Evolutionary conservation across 192 early-diverging fungal species (phyloP).

Genomic region (Backusella luteola): DNA sequence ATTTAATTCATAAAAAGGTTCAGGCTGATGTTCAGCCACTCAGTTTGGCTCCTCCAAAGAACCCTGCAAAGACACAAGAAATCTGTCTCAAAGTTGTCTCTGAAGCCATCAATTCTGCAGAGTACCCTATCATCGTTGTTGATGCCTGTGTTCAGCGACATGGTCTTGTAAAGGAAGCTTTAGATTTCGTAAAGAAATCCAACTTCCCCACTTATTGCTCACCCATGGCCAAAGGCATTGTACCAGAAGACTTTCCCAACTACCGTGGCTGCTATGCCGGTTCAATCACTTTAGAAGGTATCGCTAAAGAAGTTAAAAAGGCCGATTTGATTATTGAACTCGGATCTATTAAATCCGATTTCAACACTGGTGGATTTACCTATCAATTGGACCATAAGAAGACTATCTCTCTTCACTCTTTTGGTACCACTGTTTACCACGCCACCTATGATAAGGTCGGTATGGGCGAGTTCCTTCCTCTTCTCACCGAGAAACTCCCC

Average conservation of each 20-base stretch:
- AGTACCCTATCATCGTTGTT: slow-evolving; percentile 42
- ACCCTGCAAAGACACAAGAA: slow-evolving; percentile 22
- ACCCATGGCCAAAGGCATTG: slow-evolving; percentile 47
- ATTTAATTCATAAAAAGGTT: slow-evolving; percentile 30
- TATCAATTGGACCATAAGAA: slow-evolving; percentile 29
- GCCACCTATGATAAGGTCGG: slow-evolving; percentile 39
- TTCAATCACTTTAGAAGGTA: slow-evolving; percentile 26
- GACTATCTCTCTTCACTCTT: slow-evolving; percentile 41
- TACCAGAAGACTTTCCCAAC: slow-evolving; percentile 27
- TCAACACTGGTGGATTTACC: slow-evolving; percentile 50
- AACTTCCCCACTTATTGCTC: slow-evolving; percentile 38
- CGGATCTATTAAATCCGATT: slow-evolving; percentile 44
- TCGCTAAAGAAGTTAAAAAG: slow-evolving; percentile 32
- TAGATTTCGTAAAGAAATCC: slow-evolving; percentile 36
- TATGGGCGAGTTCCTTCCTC: slow-evolving; percentile 33
- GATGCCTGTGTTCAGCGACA: slow-evolving; percentile 43
- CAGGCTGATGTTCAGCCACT: slow-evolving; percentile 21
- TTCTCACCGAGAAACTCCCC: slow-evolving; percentile 10
- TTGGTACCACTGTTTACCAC: slow-evolving; percentile 33
- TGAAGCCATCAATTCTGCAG: slow-evolving; percentile 25
- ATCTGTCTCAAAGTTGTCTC: slow-evolving; percentile 32
- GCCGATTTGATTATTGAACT: slow-evolving; percentile 41
- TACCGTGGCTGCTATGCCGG: slow-evolving; percentile 43
- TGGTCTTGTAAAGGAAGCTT: slow-evolving; percentile 26
- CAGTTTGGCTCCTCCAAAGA: slow-evolving; percentile 13